Conservation (phyloP, 345 rosid species). For the Eucalyptus dawsonii region DNA sequence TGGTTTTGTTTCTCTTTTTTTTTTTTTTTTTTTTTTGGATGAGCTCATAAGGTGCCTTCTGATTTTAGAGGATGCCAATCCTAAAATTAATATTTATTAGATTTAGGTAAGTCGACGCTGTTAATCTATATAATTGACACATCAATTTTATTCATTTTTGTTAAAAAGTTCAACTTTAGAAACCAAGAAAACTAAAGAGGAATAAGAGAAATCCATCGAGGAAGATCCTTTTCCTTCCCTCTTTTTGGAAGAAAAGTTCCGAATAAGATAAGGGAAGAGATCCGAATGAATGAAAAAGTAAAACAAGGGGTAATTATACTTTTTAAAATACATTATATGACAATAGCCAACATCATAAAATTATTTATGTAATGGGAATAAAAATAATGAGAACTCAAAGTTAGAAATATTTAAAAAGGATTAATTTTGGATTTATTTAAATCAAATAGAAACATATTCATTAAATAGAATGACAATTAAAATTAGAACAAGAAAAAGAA, state of each 20-base stretch:
- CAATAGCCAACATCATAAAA: not conserved
- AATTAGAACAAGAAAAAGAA: not conserved
- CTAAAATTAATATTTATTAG: not conserved
- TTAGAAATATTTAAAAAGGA: not conserved
- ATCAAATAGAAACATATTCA: not conserved
- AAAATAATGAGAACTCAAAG: not conserved
- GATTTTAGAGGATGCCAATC: not conserved
- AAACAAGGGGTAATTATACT: not conserved
- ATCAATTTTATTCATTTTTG: not conserved
- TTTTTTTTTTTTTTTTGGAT: not conserved
- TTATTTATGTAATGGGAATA: not conserved
- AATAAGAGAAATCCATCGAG: not conserved
- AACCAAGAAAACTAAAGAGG: not conserved
- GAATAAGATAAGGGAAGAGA: not conserved
- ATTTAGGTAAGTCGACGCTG: not conserved
- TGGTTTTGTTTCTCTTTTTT: no score
- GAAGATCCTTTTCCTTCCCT: not conserved
- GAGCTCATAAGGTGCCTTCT: not conserved
- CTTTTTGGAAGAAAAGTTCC: not conserved
- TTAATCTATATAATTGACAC: not conserved
- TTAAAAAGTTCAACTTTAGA: not conserved
- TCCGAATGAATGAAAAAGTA: not conserved
- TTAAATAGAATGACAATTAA: not conserved
- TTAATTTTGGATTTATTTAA: not conserved
- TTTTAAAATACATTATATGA: not conserved